These are phyloP conservation scores for Dicorynia guianensis DNA, from an alignment of 306 rosid species.

Conservation along the genomic window DNA sequence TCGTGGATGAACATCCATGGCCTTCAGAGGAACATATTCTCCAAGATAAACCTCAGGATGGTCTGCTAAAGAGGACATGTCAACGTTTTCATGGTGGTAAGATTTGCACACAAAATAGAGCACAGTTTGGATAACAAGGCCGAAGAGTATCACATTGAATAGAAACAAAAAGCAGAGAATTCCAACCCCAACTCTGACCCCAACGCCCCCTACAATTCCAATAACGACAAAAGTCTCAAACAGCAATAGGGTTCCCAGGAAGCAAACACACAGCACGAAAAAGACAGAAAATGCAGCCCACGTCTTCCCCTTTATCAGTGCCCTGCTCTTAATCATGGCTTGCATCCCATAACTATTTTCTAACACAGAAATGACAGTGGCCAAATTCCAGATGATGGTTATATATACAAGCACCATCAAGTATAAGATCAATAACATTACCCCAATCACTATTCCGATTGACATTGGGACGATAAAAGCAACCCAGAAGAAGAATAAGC, in stretches of 20 bases:
- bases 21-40: slow-evolving; percentile 52
- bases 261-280: background rate
- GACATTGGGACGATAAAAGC: too few relatives aligned
- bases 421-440: slow-evolving; percentile 6
- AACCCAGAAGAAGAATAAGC: too few relatives aligned
- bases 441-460: too few relatives aligned
- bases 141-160: slow-evolving; percentile 36
- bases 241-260: background rate
- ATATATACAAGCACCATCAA: slow-evolving; percentile 50
- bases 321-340: slow-evolving; percentile 59
- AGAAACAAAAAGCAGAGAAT: slow-evolving; percentile 37
- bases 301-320: slow-evolving; percentile 50
- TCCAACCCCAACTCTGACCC: slow-evolving; percentile 34
- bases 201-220: slow-evolving; percentile 13
- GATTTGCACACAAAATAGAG: slow-evolving; percentile 69
- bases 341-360: slow-evolving; percentile 51
- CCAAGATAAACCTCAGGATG: slow-evolving; percentile 40
- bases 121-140: slow-evolving; percentile 52
- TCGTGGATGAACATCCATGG: slow-evolving; percentile 52
- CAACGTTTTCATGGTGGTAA: slow-evolving; percentile 59
- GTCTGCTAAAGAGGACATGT: slow-evolving; percentile 52
- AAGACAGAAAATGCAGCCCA: slow-evolving; percentile 23
- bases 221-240: slow-evolving; percentile 46
- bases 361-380: slow-evolving; percentile 56
- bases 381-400: slow-evolving; percentile 56